phyloP scores from a whole-genome alignment of 352 stramenopile species.

The Phytophthora capsici region DNA sequence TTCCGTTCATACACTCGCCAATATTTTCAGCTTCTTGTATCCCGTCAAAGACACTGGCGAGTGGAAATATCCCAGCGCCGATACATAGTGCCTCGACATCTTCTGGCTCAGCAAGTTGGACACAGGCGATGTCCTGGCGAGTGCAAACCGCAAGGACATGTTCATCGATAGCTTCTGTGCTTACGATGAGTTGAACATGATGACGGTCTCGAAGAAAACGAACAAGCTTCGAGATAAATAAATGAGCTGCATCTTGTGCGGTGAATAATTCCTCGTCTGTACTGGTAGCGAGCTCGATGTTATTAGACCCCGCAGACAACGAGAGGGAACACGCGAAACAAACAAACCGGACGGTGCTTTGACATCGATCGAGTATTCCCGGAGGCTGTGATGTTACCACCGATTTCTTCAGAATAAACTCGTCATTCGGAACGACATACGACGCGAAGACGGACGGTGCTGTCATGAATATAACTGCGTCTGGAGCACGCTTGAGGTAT shows the following conservation, averaged over 20 bases:
- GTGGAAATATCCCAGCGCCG: conserved; percentile 37
- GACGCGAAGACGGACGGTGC: conserved; percentile 41
- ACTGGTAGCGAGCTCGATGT: conserved; percentile 35
- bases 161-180: conserved; percentile 50
- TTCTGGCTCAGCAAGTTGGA: conserved; percentile 61
- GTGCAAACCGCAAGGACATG: conserved; percentile 52
- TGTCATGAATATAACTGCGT: conserved; percentile 48
- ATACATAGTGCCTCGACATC: conserved; percentile 57
- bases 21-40: conserved; percentile 41
- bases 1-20: conserved; percentile 38
- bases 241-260: conserved; percentile 21
- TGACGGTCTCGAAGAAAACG: conserved; percentile 21
- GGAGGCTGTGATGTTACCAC: conserved; percentile 53
- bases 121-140: conserved; percentile 55
- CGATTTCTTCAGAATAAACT: conserved; percentile 69
- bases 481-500: conserved; percentile 41
- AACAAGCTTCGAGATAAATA: conserved; percentile 44
- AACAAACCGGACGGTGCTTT: conserved; percentile 36
- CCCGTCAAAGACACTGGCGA: conserved; percentile 65
- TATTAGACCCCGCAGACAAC: conserved; percentile 43
- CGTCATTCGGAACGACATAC: conserved; percentile 39
- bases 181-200: conserved; percentile 54
- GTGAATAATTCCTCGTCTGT: conserved; percentile 37
- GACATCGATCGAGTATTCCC: conserved; percentile 19
- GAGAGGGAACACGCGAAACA: conserved; percentile 52